A percentile compares a stretch with the other conserved stretches of the same genome.
Evolutionary conservation across 2,329 filamentous ascomycete genomes (phyloP).

Genomic region (Talaromyces funiculosus): DNA sequence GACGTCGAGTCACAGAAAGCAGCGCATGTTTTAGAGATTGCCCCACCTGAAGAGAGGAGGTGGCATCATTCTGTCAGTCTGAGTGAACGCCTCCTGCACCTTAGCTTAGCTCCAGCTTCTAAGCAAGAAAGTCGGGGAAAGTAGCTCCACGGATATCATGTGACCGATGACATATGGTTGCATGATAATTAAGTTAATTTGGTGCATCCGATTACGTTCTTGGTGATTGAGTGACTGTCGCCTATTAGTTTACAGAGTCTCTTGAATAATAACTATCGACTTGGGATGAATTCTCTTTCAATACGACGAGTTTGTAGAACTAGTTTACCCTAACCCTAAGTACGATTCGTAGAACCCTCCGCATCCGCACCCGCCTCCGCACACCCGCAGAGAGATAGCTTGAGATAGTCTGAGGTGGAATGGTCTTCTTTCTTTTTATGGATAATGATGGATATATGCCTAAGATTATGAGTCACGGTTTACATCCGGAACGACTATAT

Average conservation of each 20-base stretch:
- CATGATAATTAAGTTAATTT: background rate
- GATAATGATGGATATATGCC: background rate
- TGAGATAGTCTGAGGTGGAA: background rate
- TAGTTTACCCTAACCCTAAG: background rate
- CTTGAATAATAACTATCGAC: too few relatives aligned
- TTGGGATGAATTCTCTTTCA: too few relatives aligned
- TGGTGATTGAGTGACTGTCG: too few relatives aligned
- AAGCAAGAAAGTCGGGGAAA: background rate
- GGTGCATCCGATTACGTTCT: too few relatives aligned
- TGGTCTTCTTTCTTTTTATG: background rate
- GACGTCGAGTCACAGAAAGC: background rate
- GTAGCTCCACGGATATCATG: background rate
- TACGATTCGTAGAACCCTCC: too few relatives aligned
- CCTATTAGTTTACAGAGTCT: too few relatives aligned
- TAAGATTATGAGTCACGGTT: background rate
- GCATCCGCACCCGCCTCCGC: background rate
- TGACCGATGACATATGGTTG: background rate
- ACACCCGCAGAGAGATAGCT: background rate
- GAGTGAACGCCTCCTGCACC: background rate
- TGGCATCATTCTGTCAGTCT: background rate
- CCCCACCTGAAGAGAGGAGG: constrained; percentile 2
- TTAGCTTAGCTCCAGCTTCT: background rate
- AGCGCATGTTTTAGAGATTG: constrained; percentile 1
- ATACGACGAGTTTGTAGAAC: too few relatives aligned
- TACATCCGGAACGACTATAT: background rate